These are phyloP conservation scores for Aphanomyces invadans DNA, from an alignment of 352 stramenopile genomes.

Conservation along the genomic window DNA sequence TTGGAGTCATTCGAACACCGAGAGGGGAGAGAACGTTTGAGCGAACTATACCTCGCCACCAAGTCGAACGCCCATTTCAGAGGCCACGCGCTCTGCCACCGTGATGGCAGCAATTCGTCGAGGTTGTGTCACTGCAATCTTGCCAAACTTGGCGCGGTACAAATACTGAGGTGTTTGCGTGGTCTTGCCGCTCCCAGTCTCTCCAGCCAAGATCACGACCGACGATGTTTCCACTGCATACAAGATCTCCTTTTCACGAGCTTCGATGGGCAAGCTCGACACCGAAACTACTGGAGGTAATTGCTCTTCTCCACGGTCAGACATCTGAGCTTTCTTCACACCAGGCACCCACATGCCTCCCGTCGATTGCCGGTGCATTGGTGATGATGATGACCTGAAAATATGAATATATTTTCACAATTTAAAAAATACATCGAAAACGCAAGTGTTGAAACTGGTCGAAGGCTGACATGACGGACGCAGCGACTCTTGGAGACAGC, in stretches of 20 bases:
- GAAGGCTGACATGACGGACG: neutral
- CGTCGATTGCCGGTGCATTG: neutral
- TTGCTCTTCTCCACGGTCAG: slow-evolving; percentile 17
- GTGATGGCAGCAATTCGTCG: slow-evolving; percentile 96
- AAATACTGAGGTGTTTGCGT: slow-evolving; percentile 93
- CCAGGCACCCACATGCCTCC: slow-evolving; percentile 18
- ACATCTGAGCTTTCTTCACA: slow-evolving; percentile 20
- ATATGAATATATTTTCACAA: neutral
- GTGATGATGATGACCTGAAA: neutral
- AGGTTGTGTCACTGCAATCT: slow-evolving; percentile 89
- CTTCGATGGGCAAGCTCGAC: slow-evolving; percentile 15
- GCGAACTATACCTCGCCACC: slow-evolving; percentile 70
- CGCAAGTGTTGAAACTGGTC: neutral
- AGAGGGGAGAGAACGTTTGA: neutral
- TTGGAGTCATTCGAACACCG: neutral
- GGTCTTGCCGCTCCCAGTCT: slow-evolving; percentile 85
- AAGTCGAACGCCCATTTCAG: slow-evolving; percentile 94
- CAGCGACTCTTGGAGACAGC: no score
- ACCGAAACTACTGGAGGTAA: slow-evolving; percentile 11
- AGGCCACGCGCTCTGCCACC: slow-evolving; percentile 94
- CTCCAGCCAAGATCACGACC: slow-evolving; percentile 28
- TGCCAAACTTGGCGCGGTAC: slow-evolving; percentile 25
- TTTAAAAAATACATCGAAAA: neutral
- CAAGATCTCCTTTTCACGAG: slow-evolving; percentile 12
- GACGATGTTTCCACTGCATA: slow-evolving; percentile 24